Evolutionary conservation across 345 rosid species (phyloP).

Genomic region (Corchorus olitorius): DNA sequence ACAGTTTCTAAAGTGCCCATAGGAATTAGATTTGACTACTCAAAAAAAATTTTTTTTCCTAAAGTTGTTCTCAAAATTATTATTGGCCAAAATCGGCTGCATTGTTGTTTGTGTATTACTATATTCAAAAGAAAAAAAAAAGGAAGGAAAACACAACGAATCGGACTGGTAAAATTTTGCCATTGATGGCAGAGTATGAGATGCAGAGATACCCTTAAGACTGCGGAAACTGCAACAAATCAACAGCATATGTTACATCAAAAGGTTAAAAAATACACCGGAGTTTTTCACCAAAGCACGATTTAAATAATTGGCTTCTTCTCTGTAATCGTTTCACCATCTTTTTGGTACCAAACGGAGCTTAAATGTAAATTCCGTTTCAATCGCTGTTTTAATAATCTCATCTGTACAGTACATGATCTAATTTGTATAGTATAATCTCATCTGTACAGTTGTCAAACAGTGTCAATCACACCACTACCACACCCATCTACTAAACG

Average conservation of each 20-base stretch:
- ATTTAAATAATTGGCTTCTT: no score
- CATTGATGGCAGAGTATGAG: not conserved
- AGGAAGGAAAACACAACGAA: not conserved
- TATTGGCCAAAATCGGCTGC: not conserved
- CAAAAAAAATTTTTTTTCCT: not conserved
- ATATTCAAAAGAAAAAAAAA: not conserved
- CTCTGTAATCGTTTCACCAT: no score
- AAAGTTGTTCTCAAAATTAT: not conserved
- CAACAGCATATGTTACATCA: constrained; percentile 6
- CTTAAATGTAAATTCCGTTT: no score
- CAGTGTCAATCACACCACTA: no score
- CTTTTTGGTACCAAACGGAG: no score
- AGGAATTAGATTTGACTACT: not conserved
- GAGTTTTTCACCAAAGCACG: not conserved
- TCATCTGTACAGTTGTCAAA: no score
- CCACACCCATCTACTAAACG: no score
- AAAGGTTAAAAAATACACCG: not conserved
- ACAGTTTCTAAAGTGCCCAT: no score
- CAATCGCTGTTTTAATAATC: no score
- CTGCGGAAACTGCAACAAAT: not conserved
- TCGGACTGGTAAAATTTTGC: not conserved
- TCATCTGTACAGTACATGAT: no score
- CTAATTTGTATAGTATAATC: no score
- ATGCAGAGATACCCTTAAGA: not conserved
- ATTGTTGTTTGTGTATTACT: not conserved